Base-by-base conservation (phyloP, 345 rosid genomes). In the Triadica sebifera region DNA sequence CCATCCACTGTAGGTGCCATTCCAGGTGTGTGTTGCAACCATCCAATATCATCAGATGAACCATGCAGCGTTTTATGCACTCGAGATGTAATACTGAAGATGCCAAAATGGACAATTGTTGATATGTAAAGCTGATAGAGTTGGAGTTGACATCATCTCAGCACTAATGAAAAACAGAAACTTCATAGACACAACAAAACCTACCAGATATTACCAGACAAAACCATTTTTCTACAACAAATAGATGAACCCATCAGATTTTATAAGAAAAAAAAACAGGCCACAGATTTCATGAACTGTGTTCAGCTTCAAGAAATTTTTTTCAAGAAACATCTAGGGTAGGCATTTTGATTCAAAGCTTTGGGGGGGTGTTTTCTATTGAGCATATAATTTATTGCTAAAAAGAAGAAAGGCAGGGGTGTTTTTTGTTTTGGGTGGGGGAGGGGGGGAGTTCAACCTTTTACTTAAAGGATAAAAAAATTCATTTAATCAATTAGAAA, bases 21-120 rank as follows among this genome's bases (percentile, higher is more conserved):
- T 78, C 85, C 90, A 47, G 89, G 89, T 25, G 87, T 69, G 47
- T 8, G 61, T 83, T 87, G 91, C 71, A 90, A 74, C 95, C 91
- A 90, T 64, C 95, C 95, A 63, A 90, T 88, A 80, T 88, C 95
- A 76, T 85, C 86, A 51, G 87, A 81, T 69, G 95, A 90, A 72
- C 92, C 95, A 19, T 41, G 82, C 76, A 88, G 71, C 8, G 92
- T 85, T 80, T 66, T 90, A 66, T 59, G 78, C 55, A 88, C 71
- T 60, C 91, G 85, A 78, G 91, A 83, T 51, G 62, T 70, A 76
- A 90, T 57, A 71, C 95, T 88, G 89, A 70, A 67, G 49, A 71
- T 34, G 45, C 20, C 61, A 72, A 82, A 72, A 65, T 20, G 15
- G 53, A 17, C 16, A 74, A 29, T 29, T 65, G 29, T 39, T 58